Evolutionary conservation across 1,284 basidiomycete species (phyloP), one percentile per base, ranked within the genome.

Genomic region (Ceratobasidium sp.): DNA sequence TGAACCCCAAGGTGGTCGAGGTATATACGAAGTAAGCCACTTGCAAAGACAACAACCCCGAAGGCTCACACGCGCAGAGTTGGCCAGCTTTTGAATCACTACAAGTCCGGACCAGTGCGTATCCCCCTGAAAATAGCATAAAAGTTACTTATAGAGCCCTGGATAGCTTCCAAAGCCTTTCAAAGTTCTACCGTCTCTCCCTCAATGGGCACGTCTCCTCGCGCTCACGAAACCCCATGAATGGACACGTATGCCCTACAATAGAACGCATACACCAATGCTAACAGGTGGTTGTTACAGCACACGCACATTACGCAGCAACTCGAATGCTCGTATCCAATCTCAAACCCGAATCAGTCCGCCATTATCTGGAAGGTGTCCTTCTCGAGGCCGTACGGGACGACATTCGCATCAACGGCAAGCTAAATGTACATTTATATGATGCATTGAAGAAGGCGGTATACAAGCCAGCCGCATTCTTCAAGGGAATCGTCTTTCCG

Each of bases 401-500:
- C 78, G 94, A 99, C 81, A 98, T 99, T 77, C 85, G 87, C 75
- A 88, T 90, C 41, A 82, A 92, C 89, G 82, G 79, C 19, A 98
- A 96, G 81, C 86, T 98, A 62, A 92, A 94, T 79, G 92, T 95
- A 31, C 98, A 99, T 77, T 93, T 96, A 77, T 99, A 98, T 80
- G 94, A 97, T 81, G 91, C 92, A 29, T 83, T 99, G 79, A 97
- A 96, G 81, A 92, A 95, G 78, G 89, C 94, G 11, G 83, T 99
- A 75, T 99, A 97, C 83, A 99, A 99, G 83, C 98, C 98, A 3
- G 93, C 93, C 0, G 96, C 98, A 0, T 98, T 98, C 82, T 99
- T 99, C 87, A 99, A 99, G 83, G 98, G 97, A 3, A 91, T 99
- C 75, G 87, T 99, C 46, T 99, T 99, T 82, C 98, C 98, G 0